These are phyloP conservation scores for Fusarium cicatricum DNA, from an alignment of 2,329 filamentous ascomycete species.

Conservation along the genomic window DNA sequence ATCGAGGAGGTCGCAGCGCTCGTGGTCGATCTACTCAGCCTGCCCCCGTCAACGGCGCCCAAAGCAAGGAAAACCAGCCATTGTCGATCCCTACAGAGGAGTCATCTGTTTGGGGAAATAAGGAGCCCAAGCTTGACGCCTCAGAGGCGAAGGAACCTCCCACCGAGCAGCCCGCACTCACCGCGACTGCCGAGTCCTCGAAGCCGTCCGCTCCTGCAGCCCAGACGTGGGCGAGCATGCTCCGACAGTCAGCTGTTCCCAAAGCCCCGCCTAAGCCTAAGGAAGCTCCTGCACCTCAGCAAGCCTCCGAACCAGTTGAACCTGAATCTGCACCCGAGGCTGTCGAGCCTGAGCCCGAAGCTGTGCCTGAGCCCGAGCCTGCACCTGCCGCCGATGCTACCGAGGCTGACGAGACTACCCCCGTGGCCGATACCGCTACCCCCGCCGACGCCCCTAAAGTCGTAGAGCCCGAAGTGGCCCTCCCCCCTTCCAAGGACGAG, in stretches of 20 bases:
- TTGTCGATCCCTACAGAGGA: conserved; percentile 76
- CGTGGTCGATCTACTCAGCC: conserved; percentile 68
- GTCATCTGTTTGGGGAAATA: conserved; percentile 61
- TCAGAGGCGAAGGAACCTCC: conserved; percentile 46
- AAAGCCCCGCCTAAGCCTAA: conserved; percentile 67
- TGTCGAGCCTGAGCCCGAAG: conserved; percentile 47
- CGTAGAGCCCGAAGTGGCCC: conserved; percentile 52
- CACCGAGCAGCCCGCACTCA: conserved; percentile 44
- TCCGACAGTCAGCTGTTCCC: conserved; percentile 65
- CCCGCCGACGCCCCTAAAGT: conserved; percentile 31
- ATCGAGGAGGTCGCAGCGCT: conserved; percentile 68
- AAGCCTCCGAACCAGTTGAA: conserved; percentile 44
- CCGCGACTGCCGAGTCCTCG: conserved; percentile 49
- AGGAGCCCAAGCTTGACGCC: conserved; percentile 47
- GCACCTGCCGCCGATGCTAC: conserved; percentile 46
- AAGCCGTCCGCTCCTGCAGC: conserved; percentile 51
- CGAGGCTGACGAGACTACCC: conserved; percentile 39
- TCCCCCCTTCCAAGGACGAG: conserved; percentile 79
- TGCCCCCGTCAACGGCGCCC: conserved; percentile 68
- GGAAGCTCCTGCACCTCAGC: conserved; percentile 57
- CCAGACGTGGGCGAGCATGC: conserved; percentile 81
- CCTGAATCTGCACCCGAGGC: conserved; percentile 50
- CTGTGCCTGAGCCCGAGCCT: conserved; percentile 40
- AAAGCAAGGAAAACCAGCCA: conserved; percentile 62
- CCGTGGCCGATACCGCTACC: conserved; percentile 45